phyloP scores from a whole-genome alignment of 257 asterid genomes.

The Solanum chiquidenum region DNA sequence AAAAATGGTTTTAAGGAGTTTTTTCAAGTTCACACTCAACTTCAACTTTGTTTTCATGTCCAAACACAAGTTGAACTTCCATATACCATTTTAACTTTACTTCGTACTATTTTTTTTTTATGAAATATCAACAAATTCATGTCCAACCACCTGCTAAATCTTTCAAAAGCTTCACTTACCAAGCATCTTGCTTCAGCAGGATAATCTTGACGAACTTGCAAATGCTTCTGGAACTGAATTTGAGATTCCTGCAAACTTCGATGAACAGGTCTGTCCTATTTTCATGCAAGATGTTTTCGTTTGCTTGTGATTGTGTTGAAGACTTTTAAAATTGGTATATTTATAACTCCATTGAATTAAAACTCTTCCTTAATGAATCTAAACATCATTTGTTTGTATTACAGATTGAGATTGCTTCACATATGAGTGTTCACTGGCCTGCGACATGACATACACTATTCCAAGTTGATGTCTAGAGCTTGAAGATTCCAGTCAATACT shows the following conservation, averaged over 20 bases:
- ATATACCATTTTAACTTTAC: not conserved
- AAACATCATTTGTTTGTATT: not conserved
- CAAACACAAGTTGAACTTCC: not conserved
- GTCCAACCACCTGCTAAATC: not conserved
- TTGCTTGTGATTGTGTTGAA: not conserved
- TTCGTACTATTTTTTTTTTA: not conserved
- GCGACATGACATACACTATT: not conserved
- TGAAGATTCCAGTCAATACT: not conserved
- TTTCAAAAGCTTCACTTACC: not conserved
- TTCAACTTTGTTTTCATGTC: not conserved
- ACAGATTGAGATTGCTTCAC: constrained; percentile 12
- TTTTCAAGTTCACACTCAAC: not conserved
- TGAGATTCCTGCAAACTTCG: constrained; percentile 24
- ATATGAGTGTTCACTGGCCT: constrained; percentile 19
- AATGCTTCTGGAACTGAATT: constrained; percentile 20
- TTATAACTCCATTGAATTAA: not conserved
- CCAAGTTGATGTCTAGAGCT: not conserved
- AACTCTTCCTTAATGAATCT: not conserved
- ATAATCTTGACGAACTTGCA: constrained; percentile 18
- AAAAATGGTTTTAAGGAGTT: not conserved
- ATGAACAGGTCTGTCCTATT: constrained; percentile 19
- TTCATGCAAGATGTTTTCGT: not conserved
- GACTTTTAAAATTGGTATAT: not conserved
- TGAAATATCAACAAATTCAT: not conserved
- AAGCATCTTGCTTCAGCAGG: constrained; percentile 12